Percentiles rank a stretch among this genome's conserved stretches.
Conservation (phyloP, 768 basidiomycete species). For the Naematelia aurantialba region DNA sequence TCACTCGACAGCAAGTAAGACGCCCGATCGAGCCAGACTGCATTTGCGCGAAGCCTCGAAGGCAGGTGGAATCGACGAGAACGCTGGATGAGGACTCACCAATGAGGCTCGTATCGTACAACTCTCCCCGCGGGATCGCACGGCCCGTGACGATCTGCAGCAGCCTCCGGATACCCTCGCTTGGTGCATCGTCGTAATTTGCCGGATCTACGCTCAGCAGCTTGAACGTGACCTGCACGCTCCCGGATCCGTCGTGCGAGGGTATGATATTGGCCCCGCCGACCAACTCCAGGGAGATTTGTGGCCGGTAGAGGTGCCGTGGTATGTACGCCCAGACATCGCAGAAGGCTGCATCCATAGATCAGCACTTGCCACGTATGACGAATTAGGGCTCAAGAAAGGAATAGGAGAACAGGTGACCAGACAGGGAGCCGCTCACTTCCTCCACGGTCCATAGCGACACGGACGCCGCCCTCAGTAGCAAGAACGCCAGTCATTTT, state of each 20-base stretch:
- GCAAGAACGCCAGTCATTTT: constrained; percentile 4
- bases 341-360: constrained; percentile 18
- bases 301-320: background rate
- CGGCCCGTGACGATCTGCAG: constrained; percentile 28
- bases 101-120: constrained; percentile 30
- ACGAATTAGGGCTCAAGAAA: background rate
- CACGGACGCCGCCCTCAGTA: constrained; percentile 6
- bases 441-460: constrained; percentile 57
- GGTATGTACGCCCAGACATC: constrained; percentile 37
- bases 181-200: constrained; percentile 31
- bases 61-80: background rate
- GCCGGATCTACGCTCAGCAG: constrained; percentile 29
- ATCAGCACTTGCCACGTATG: background rate
- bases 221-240: constrained; percentile 38
- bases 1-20: background rate
- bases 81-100: constrained; percentile 6
- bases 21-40: no score
- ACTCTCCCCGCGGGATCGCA: constrained; percentile 14
- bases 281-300: constrained; percentile 13
- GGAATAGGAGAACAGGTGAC: background rate
- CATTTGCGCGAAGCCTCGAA: background rate
- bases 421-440: constrained; percentile 43
- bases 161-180: constrained; percentile 32
- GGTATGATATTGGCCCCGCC: constrained; percentile 32
- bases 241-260: constrained; percentile 4